Evolutionary conservation across 2,329 filamentous ascomycete genomes (phyloP), one percentile per base, ranked within the genome.

Genomic region (Ceratocystis ficicola): DNA sequence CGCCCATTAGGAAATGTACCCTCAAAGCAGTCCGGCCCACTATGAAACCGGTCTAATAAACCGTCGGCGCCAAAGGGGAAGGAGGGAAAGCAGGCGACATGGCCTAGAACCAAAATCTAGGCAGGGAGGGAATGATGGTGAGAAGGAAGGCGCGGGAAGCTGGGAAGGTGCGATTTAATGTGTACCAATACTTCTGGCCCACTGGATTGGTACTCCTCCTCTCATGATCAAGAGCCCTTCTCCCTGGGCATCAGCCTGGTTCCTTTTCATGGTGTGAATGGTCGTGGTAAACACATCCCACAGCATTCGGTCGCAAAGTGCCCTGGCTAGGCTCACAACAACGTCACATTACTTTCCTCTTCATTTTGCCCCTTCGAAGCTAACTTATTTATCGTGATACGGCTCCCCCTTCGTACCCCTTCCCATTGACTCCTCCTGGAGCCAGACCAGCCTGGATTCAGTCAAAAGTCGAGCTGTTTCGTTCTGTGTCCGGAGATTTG

Each of bases 41-140:
- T 36, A 30, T 59, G 55, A 59, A 59, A 59, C 55, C 28, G 55
- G 55, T 15, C 55, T 59, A 59, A 59, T 59, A 59, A 59, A 59
- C 55, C 25, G 55, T 59, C 55, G 55, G 55, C 55, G 55, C 28
- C 28, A 59, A 59, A 28, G 44, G 7, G 20, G 44, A 44, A 17
- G 15, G 44, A 41, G 20, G 5, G 10, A 50, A 12, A 25, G 22
- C 25, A 50, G 55, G 10, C 55, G 8, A n/a, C 17, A 25, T n/a
- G 28, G 52, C 52, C 52, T 57, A 57, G 52, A 57, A 32, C 52
- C 3, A 10, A 3, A 17, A 22, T 57, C 52, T n/a, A 57, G 25
- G 30, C 52, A 57, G 12, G 52, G 52, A 22, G 15, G 50, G 22
- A 28, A 55, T 20, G 22, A 55, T 10, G 17, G n/a, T 22, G 8